Evolutionary conservation across 495 filamentous ascomycete species (phyloP).

Genomic region (Amphirosellinia nigrospora): DNA sequence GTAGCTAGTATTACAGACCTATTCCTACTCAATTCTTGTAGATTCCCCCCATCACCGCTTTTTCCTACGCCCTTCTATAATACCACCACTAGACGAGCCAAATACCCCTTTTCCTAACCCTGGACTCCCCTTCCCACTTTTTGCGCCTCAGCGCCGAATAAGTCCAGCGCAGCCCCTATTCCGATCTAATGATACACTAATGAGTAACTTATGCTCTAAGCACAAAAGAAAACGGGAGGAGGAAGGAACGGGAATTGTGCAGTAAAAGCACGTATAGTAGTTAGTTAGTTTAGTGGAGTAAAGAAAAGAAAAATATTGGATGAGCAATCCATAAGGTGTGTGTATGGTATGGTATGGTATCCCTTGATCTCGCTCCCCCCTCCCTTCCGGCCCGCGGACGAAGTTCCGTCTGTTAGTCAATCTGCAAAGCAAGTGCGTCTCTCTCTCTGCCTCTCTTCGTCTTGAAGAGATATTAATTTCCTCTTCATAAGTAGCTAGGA

Average conservation of each 20-base stretch:
- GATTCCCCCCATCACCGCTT: background rate
- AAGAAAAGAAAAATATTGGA: background rate
- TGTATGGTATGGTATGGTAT: no score
- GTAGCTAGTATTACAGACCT: conserved; percentile 13
- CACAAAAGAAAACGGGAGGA: conserved; percentile 14
- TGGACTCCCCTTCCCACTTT: background rate
- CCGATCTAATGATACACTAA: conserved; percentile 2
- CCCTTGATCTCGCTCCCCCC: background rate
- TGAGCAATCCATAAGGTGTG: background rate
- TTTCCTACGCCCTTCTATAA: background rate
- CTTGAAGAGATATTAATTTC: no score
- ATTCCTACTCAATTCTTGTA: background rate
- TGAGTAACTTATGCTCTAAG: conserved; percentile 1
- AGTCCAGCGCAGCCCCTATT: background rate
- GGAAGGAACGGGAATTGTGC: background rate
- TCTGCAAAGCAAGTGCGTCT: background rate
- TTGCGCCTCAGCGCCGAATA: background rate
- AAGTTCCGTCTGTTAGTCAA: background rate
- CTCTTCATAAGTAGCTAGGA: background rate
- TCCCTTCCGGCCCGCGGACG: conserved; percentile 11
- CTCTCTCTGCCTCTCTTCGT: background rate
- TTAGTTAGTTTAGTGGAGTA: background rate
- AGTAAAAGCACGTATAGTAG: background rate
- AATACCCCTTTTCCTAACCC: background rate
- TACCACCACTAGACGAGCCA: background rate